phyloP scores from a whole-genome alignment of 2,329 filamentous ascomycete genomes.

The Exutisphaerella laricina region DNA sequence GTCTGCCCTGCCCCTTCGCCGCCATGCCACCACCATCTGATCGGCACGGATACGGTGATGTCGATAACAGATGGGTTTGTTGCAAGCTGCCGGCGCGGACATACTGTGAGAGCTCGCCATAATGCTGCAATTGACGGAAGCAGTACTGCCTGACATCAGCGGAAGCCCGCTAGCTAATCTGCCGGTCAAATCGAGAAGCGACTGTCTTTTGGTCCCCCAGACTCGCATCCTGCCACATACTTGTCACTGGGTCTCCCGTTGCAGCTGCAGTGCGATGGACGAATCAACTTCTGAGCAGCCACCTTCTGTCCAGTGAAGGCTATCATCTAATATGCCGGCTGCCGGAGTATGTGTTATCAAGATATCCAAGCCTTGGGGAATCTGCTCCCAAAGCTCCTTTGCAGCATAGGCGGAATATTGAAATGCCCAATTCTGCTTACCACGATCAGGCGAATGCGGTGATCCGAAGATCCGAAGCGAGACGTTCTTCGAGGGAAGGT shows the following conservation, averaged over 20 bases:
- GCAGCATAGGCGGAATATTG: constrained; percentile 48
- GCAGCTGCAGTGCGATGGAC: constrained; percentile 39
- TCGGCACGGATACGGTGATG: too few species aligned
- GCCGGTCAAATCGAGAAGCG: constrained; percentile 56
- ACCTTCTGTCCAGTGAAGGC: constrained; percentile 35
- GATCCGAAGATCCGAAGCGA: constrained; percentile 65
- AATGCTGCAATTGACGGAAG: constrained; percentile 73
- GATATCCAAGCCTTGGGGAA: constrained; percentile 59
- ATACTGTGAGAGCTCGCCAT: constrained; percentile 56
- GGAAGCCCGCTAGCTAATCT: constrained; percentile 28
- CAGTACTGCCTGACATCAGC: constrained; percentile 57
- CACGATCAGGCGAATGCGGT: constrained; percentile 52
- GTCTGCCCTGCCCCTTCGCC: too few species aligned
- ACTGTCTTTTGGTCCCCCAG: constrained; percentile 53
- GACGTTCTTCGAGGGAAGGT: constrained; percentile 44
- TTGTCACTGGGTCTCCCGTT: too few species aligned
- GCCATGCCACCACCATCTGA: too few species aligned
- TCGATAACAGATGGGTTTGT: constrained; percentile 84
- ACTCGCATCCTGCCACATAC: constrained; percentile 64
- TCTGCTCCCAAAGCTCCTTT: constrained; percentile 51
- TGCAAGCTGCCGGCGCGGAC: constrained; percentile 53
- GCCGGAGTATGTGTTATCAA: constrained; percentile 68
- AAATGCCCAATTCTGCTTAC: constrained; percentile 57
- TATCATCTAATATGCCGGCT: constrained; percentile 51
- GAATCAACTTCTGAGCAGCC: constrained; percentile 52